Base-by-base conservation (phyloP, 768 basidiomycete genomes). In the Pleurotus djamor region DNA sequence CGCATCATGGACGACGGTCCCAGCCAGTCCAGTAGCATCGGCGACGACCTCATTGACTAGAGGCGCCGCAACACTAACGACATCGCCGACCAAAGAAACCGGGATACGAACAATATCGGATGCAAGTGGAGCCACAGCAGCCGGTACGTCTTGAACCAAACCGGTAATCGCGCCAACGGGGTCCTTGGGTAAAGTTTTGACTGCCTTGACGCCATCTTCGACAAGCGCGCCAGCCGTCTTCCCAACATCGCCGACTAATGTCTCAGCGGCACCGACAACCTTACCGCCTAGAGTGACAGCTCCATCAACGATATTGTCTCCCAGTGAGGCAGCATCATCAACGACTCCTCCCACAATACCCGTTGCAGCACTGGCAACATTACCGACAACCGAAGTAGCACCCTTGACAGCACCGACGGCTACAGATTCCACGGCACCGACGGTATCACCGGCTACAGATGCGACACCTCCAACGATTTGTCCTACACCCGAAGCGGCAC, bases 171-270 rank as follows among this genome's bases (percentile, higher is more conserved):
- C 48, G 41, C 59, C 64, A 21, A 63, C 43, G 38, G 57, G 52
- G 51, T 57, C 63, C 45, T 58, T n/a, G 36, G 65, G 51, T 52
- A 59, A 57, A 35, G 59, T 34, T 14, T 62, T 16, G 38, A 50
- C 43, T 33, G 52, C 59, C 34, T 34, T 55, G 48, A 45, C 58
- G 48, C 44, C 41, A 32, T 17, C 57, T 1, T 4, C 33, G 17
- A 41, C 16, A 9, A 51, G 43, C 34, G 59, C 21, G 14, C 13
- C 34, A 13, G 37, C 55, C 28, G 38, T 34, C 35, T n/a, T 21
- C 17, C 37, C 49, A 17, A 41, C 51, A 34, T 35, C 57, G 17
- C 36, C 57, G 7, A 28, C 52, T 12, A 44, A 49, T 17, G 60
- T 47, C 33, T 57, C 38, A 5, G 60, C 52, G n/a, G 38, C 58